Evolutionary conservation across 2,329 filamentous ascomycete genomes (phyloP).

Genomic region (Mariannaea elegans): DNA sequence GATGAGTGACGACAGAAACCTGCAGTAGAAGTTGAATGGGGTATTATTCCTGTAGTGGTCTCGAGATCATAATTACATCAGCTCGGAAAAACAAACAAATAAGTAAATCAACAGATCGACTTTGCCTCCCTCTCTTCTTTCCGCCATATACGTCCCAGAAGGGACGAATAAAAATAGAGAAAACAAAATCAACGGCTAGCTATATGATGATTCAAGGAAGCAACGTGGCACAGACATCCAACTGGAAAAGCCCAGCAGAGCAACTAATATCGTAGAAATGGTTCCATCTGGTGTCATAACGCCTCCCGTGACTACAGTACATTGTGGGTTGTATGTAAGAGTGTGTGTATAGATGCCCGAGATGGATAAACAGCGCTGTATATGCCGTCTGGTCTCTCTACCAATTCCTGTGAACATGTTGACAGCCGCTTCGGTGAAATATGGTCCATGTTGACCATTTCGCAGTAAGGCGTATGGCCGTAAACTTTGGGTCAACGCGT

Average conservation of each 20-base stretch:
- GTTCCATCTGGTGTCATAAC: slow-evolving; percentile 22
- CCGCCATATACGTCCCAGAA: slow-evolving; percentile 19
- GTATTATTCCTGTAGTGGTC: slow-evolving; percentile 43
- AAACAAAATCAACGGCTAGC: slow-evolving; percentile 2
- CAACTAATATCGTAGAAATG: slow-evolving; percentile 1
- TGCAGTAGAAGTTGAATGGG: slow-evolving; percentile 30
- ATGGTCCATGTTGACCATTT: not conserved
- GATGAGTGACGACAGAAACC: not conserved
- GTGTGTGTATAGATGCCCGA: slow-evolving; percentile 30
- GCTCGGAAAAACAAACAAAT: slow-evolving; percentile 10
- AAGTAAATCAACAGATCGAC: slow-evolving; percentile 28
- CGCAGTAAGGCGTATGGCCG: slow-evolving; percentile 29
- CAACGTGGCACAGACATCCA: slow-evolving; percentile 16
- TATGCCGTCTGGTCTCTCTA: slow-evolving; percentile 19
- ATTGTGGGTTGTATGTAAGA: slow-evolving; percentile 13
- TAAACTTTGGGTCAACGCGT: slow-evolving; percentile 36
- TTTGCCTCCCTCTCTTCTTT: slow-evolving; percentile 26
- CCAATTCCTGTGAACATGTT: slow-evolving; percentile 28
- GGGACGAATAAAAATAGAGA: not conserved
- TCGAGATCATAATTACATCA: slow-evolving; percentile 34
- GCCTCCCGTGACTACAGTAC: slow-evolving; percentile 24
- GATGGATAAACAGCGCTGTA: slow-evolving; percentile 28
- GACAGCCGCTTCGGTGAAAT: slow-evolving; percentile 16
- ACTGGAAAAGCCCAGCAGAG: slow-evolving; percentile 11
- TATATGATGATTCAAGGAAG: slow-evolving; percentile 16